These are phyloP conservation scores for Kokia cookei DNA, from an alignment of 441 rosid genomes.

Conservation along the genomic window DNA sequence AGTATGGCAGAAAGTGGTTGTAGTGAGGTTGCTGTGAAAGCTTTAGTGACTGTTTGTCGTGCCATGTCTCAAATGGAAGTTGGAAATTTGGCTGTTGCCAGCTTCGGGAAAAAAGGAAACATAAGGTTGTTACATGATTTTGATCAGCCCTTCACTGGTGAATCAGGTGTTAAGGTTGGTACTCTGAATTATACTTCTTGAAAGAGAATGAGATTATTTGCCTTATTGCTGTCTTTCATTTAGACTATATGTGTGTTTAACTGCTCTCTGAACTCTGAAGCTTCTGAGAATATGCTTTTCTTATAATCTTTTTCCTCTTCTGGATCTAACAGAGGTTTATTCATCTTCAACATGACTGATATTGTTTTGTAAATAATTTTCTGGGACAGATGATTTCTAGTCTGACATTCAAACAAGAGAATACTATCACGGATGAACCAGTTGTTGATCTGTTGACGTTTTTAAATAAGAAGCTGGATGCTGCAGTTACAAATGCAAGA, in stretches of 20 bases:
- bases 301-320: background rate
- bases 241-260: background rate
- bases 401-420: constrained; percentile 88
- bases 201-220: background rate
- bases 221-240: background rate
- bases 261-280: background rate
- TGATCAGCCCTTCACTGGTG: constrained; percentile 79
- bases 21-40: constrained; percentile 83
- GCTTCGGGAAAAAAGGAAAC: constrained; percentile 89
- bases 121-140: constrained; percentile 82
- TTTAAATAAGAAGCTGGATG: constrained; percentile 66
- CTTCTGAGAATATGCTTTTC: background rate
- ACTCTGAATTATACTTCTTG: background rate
- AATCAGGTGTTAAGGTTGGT: constrained; percentile 82
- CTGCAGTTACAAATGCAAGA: constrained; percentile 59
- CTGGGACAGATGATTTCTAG: constrained; percentile 74
- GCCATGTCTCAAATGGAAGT: constrained; percentile 95
- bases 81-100: constrained; percentile 90
- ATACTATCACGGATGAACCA: constrained; percentile 77
- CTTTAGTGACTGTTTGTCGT: constrained; percentile 91
- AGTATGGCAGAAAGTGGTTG: constrained; percentile 94
- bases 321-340: background rate
- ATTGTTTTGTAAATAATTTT: background rate
- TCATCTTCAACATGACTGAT: background rate
- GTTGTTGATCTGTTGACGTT: constrained; percentile 71